These are phyloP conservation scores for Chondrus crispus DNA, from an alignment of 23 red algal genomes.

Conservation along the genomic window DNA sequence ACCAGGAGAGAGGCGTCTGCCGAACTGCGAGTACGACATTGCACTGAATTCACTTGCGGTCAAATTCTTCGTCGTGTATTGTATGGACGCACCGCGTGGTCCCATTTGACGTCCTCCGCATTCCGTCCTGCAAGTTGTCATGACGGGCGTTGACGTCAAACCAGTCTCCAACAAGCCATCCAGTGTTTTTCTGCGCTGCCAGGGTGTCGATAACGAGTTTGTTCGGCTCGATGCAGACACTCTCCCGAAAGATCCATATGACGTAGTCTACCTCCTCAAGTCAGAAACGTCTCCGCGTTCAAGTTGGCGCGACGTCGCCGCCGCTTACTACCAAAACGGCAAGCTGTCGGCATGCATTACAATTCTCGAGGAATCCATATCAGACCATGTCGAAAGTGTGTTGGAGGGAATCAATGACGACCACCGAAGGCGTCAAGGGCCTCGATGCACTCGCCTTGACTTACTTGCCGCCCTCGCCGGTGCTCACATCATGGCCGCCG, in stretches of 20 bases:
- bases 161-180: too few species aligned
- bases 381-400: conserved; percentile 60
- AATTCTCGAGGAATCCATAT: conserved; percentile 39
- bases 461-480: conserved; percentile 57
- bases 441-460: conserved; percentile 31
- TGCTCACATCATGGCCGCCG: conserved; percentile 48
- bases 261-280: conserved; percentile 45
- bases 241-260: conserved; percentile 49
- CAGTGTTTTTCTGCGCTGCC: too few species aligned
- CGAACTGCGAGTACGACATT: too few species aligned
- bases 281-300: conserved; percentile 46
- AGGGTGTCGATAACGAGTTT: conserved; percentile 49
- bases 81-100: too few species aligned
- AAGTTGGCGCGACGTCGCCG: conserved; percentile 53
- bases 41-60: too few species aligned
- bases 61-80: too few species aligned
- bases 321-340: conserved; percentile 35
- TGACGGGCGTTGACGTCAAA: too few species aligned
- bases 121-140: too few species aligned
- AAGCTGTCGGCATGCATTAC: conserved; percentile 15
- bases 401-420: neutral
- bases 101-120: too few species aligned
- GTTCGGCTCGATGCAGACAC: neutral
- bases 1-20: too few species aligned
- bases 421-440: too few species aligned